Evolutionary conservation across 108 stramenopile species (phyloP).

Genomic region (Skeletonema costatum): DNA sequence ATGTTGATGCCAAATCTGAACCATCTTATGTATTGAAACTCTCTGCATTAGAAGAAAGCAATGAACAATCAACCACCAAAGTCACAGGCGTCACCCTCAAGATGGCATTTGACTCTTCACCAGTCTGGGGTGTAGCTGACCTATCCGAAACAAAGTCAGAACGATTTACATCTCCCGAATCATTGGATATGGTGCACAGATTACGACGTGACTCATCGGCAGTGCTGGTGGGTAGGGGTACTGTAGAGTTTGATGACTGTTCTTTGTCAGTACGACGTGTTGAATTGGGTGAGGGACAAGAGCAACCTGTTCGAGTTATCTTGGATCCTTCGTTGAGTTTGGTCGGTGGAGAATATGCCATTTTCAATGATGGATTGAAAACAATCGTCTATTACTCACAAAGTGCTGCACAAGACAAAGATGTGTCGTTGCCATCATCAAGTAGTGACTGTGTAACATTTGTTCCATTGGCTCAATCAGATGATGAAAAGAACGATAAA

Average conservation of each 20-base stretch:
- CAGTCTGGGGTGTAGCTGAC: constrained; percentile 69
- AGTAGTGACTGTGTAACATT: constrained; percentile 19
- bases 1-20: neutral
- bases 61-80: neutral
- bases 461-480: constrained; percentile 20
- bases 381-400: constrained; percentile 59
- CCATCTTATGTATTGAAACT: neutral
- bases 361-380: constrained; percentile 62
- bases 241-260: constrained; percentile 78
- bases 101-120: constrained; percentile 72
- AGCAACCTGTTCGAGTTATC: constrained; percentile 73
- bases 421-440: neutral
- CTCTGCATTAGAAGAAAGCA: neutral
- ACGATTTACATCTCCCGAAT: constrained; percentile 74
- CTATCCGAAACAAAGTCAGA: constrained; percentile 48
- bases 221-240: constrained; percentile 77
- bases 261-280: constrained; percentile 72
- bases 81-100: constrained; percentile 79
- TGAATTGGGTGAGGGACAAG: constrained; percentile 21
- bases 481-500: neutral
- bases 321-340: constrained; percentile 70
- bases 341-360: constrained; percentile 37
- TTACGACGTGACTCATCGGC: constrained; percentile 65
- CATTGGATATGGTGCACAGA: constrained; percentile 85
- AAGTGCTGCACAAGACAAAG: neutral